Base-by-base conservation (phyloP, 176 grass and related monocot genomes). In the Cenchrus americanus region DNA sequence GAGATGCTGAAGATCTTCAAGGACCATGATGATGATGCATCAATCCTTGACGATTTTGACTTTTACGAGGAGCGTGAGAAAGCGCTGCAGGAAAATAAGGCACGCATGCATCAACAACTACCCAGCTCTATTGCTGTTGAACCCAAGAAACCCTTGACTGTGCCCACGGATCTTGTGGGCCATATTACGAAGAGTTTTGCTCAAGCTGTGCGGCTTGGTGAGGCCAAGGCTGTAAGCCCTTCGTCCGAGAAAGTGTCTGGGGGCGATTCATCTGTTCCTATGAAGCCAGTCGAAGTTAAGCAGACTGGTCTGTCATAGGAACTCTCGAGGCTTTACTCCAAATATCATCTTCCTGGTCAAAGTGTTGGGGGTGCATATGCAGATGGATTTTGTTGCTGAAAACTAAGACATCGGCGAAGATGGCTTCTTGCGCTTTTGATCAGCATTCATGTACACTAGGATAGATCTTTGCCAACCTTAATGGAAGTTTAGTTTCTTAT, bases 11-110 rank as follows among this genome's bases (percentile, higher is more conserved):
- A 75, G 42, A 94, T 94, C 66, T 88, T 92, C 52, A 88, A 86
- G 82, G 82, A 83, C 44, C 89, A 94, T 51, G 84, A 92, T 18
- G 87, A 87, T 69, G 87, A 90, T 7, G 74, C 57, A 1, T 94
- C 90, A 42, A 88, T 94, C 70, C 90, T 94, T 37, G 93, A 94
- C 8, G 93, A 94, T 65, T 94, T 92, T 44, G 85, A 83, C 27
- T 94, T 94, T 17, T 94, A 92, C 10, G 92, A 94, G 80, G 85
- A 92, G 52, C 74, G 89, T 66, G 92, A 94, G 87, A 94, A 87
- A 83, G 89, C 87, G 3, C 83, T 87, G 73, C 84, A 80, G 82
- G 92, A 94, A 80, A 92, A 84, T 59, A 94, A 92, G 85, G 75
- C 89, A 27, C 53, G 84, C 10, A 63, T 83, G 48, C 80, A 92